A percentile compares a stretch with the other conserved stretches of the same genome.
phyloP scores from a whole-genome alignment of 2,329 filamentous ascomycete species.

The Penicillium sp. region DNA sequence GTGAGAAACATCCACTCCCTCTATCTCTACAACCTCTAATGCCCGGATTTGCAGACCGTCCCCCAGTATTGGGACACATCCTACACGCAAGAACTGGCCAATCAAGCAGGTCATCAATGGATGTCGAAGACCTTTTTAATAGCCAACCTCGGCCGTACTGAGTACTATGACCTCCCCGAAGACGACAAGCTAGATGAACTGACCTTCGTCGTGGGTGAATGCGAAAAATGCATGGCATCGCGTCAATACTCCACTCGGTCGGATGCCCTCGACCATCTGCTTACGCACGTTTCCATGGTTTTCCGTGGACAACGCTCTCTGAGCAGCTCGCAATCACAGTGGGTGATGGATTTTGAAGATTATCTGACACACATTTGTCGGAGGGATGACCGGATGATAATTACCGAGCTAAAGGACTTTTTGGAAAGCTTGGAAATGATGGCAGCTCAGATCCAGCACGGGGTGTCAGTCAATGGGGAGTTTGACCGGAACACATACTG shows the following conservation, averaged over 20 bases:
- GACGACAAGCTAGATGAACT: not conserved
- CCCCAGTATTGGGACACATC: too few relatives aligned
- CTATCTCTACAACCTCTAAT: too few relatives aligned
- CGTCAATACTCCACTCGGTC: not conserved
- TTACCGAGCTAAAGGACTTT: too few relatives aligned
- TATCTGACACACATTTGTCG: not conserved
- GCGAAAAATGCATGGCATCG: not conserved
- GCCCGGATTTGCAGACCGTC: too few relatives aligned
- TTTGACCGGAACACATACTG: too few relatives aligned
- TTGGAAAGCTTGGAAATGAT: too few relatives aligned
- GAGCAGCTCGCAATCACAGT: not conserved
- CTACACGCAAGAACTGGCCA: too few relatives aligned
- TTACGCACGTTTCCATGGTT: not conserved
- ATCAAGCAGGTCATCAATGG: not conserved
- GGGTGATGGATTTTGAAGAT: not conserved
- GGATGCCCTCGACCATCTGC: not conserved
- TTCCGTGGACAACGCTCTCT: not conserved
- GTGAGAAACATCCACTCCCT: too few relatives aligned
- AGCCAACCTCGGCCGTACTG: not conserved
- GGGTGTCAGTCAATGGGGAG: too few relatives aligned
- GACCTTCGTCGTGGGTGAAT: not conserved
- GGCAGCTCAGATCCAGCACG: too few relatives aligned
- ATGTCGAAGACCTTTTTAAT: not conserved
- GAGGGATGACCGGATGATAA: too few relatives aligned
- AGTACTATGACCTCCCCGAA: not conserved